These are phyloP conservation scores for Parathielavia hyrcaniae DNA, from an alignment of 495 filamentous ascomycete genomes.

Conservation along the genomic window DNA sequence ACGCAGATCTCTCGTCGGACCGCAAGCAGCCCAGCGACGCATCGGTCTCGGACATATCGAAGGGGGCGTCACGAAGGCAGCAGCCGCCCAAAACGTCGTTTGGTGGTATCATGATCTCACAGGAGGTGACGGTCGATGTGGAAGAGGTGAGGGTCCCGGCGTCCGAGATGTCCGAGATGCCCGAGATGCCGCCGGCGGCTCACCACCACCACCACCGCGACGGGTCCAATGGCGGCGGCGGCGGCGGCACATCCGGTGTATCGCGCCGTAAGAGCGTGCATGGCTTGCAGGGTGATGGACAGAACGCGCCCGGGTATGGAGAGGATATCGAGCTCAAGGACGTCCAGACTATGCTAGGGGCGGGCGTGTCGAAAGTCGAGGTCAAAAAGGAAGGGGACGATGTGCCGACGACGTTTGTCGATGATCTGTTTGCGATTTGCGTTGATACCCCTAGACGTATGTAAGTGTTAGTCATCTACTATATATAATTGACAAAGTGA, in stretches of 20 bases:
- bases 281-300: background rate
- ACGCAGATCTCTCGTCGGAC: background rate
- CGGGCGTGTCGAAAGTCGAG: constrained; percentile 18
- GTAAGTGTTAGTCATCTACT: background rate
- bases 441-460: constrained; percentile 24
- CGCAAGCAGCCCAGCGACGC: background rate
- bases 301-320: constrained; percentile 7
- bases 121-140: constrained; percentile 35
- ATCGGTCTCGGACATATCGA: background rate
- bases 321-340: constrained; percentile 15
- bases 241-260: background rate
- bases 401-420: constrained; percentile 34
- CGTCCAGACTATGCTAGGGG: constrained; percentile 12
- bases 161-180: background rate
- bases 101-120: constrained; percentile 42
- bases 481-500: background rate
- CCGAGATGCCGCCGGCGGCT: background rate
- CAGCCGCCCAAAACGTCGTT: constrained; percentile 16
- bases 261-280: constrained; percentile 11
- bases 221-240: background rate
- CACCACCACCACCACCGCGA: background rate
- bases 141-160: constrained; percentile 5
- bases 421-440: constrained; percentile 35
- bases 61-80: background rate
- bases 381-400: constrained; percentile 26